Evolutionary conservation across 768 basidiomycete genomes (phyloP).

Genomic region (Collybia nuda): DNA sequence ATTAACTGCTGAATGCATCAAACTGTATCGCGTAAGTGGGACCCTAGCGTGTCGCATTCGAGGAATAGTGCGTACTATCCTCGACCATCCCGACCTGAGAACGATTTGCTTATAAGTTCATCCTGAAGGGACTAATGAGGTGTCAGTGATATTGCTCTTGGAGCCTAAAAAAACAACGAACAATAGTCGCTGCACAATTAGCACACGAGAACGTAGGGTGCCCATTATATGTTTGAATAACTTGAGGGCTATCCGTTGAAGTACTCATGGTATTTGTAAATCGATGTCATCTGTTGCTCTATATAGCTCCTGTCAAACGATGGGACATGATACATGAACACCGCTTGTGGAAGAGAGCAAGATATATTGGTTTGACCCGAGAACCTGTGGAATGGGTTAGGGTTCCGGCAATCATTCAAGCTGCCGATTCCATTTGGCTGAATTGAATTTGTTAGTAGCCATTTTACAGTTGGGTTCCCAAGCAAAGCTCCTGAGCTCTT

Average conservation of each 20-base stretch:
- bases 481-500: background rate
- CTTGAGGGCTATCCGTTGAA: slow-evolving; percentile 31
- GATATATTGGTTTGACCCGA: slow-evolving; percentile 1
- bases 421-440: background rate
- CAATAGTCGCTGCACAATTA: slow-evolving; percentile 70
- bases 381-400: slow-evolving; percentile 19
- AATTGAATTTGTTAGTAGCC: background rate
- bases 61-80: slow-evolving; percentile 61
- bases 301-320: too few species aligned
- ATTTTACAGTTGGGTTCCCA: too few species aligned
- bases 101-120: slow-evolving; percentile 82
- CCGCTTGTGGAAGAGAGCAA: background rate
- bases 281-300: too few species aligned
- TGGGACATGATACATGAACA: too few species aligned
- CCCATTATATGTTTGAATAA: slow-evolving; percentile 60
- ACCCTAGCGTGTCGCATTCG: too few species aligned
- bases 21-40: slow-evolving; percentile 44
- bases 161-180: slow-evolving; percentile 32
- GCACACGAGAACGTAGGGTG: slow-evolving; percentile 70
- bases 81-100: slow-evolving; percentile 80
- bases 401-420: slow-evolving; percentile 3
- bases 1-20: slow-evolving; percentile 78
- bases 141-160: background rate
- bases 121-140: slow-evolving; percentile 68
- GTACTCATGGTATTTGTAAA: too few species aligned